Base-by-base conservation (phyloP, 2,329 filamentous ascomycete species). In the Pyrenochaeta sp. region DNA sequence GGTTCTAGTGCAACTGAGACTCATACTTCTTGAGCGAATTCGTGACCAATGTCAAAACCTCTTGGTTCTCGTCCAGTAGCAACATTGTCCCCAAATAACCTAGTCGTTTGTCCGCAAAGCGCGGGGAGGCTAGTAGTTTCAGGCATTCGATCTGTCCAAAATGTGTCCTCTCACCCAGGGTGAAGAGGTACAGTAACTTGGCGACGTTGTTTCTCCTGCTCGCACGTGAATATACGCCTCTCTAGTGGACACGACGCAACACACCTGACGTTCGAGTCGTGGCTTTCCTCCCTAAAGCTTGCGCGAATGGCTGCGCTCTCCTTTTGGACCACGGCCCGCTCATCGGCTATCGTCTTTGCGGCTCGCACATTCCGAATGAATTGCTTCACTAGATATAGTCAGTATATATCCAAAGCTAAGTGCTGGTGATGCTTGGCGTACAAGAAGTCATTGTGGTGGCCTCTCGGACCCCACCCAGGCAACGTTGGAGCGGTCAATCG, bases 111-210 rank as follows among this genome's bases (percentile, higher is more conserved):
- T 99, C 95, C 67, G 95, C 95, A 76, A 99, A 99, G 58, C 94
- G 92, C 65, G 96, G 93, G 40, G 95, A 99, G 57, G 95, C 95
- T 57, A 99, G 87, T 50, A 99, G 87, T 81, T 99, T 99, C 73
- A 99, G 86, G 79, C 95, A 99, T 87, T 99, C 95, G 76, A 99
- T 99, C 84, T 99, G 95, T 50, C 95, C 95, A 77, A 99, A 99
- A 80, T 99, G 95, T 56, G 95, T 99, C 73, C 95, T 88, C 81
- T 99, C 95, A 65, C 95, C 95, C 42, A 99, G 86, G 1, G 95
- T 99, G 80, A 99, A 99, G 60, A 99, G 91, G 78, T 99, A 99
- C 39, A 99, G 87, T 36, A 99, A 88, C 81, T 99, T 99, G 59
- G 95, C 93, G 72, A 99, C 95, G 86, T 99, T 99, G 84, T 99